Base-by-base conservation (phyloP, 1,139 yeast genomes). In the Hyphopichia burtonii region DNA sequence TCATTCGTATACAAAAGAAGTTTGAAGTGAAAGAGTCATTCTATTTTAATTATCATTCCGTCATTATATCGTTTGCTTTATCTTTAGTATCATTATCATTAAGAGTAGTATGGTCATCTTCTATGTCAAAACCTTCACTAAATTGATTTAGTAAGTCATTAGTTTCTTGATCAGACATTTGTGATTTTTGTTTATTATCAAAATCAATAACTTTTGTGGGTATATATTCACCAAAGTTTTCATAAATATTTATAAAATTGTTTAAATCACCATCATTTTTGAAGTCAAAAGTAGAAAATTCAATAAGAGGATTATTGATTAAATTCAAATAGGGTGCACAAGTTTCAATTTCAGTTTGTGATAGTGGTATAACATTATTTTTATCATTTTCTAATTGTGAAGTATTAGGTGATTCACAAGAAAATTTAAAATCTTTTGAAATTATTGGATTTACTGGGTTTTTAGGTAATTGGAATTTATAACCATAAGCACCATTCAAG, bases 321-420 rank as follows among this genome's bases (percentile, higher is more conserved):
- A 79, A 55, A 39, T 75, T 75, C 25, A 76, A 66, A 49, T 70
- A 80, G 1, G 86, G 84, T 17, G 69, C 65, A 50, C 85, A 78
- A 0, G 89, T 79, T 49, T 83, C 88, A 43, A 84, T 76, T 55
- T 83, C 90, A 32, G 81, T 78, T 46, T 78, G 78, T 0, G 85
- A 73, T 32, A 83, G 59, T 1, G 86, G 83, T 40, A 49, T 51
- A 17, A 46, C 39, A 8, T 68, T 65, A 18, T 41, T 18, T 2
- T 16, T 7, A 31, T 31, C 14, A 31, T 16, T 16, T 16, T 31
- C 6, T 5, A 4, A 7, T 14, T 11, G 8, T 6, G 4, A n/a
- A 15, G 4, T n/a, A 17, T 30, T 17, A 9, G 16, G n/a, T 8
- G 17, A 15, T 14, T 15, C n/a, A 15, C 8, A 6, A 30, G 4